Evolutionary conservation across 1,284 basidiomycete genomes (phyloP).

Genomic region (Bjerkandera adusta): DNA sequence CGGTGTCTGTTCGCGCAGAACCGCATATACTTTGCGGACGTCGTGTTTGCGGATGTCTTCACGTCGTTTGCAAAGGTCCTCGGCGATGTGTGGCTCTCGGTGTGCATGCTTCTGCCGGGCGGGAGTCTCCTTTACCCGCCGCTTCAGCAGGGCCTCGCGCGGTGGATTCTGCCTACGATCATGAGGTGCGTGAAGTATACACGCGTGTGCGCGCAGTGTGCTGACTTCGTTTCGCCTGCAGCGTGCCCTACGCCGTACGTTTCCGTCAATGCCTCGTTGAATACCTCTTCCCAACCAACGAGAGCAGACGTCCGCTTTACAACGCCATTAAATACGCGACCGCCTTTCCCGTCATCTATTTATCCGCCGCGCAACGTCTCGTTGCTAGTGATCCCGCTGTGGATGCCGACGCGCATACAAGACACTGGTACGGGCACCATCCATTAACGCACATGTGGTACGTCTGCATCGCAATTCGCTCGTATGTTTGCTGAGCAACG

Average conservation of each 20-base stretch:
- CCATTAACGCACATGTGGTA: slow-evolving; percentile 81
- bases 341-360: slow-evolving; percentile 95
- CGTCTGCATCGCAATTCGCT: slow-evolving; percentile 23
- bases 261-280: slow-evolving; percentile 94
- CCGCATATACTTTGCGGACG: slow-evolving; percentile 85
- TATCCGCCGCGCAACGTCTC: slow-evolving; percentile 83
- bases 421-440: slow-evolving; percentile 75
- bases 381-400: slow-evolving; percentile 55
- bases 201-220: slow-evolving; percentile 3
- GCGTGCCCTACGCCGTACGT: slow-evolving; percentile 88
- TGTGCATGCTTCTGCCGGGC: slow-evolving; percentile 77
- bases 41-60: slow-evolving; percentile 93
- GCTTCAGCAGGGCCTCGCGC: slow-evolving; percentile 55
- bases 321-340: slow-evolving; percentile 98
- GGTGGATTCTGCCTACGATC: slow-evolving; percentile 78
- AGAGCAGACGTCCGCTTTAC: slow-evolving; percentile 73
- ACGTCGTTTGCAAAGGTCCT: slow-evolving; percentile 97
- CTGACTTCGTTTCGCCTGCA: slow-evolving; percentile 30
- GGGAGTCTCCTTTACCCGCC: slow-evolving; percentile 71
- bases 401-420: slow-evolving; percentile 42
- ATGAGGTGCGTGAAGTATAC: slow-evolving; percentile 67
- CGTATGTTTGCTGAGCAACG: neutral
- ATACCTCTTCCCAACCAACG: slow-evolving; percentile 67
- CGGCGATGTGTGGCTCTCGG: slow-evolving; percentile 90
- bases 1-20: slow-evolving; percentile 73